Conservation (phyloP, 768 basidiomycete species). For the Chalciporus chontae region DNA sequence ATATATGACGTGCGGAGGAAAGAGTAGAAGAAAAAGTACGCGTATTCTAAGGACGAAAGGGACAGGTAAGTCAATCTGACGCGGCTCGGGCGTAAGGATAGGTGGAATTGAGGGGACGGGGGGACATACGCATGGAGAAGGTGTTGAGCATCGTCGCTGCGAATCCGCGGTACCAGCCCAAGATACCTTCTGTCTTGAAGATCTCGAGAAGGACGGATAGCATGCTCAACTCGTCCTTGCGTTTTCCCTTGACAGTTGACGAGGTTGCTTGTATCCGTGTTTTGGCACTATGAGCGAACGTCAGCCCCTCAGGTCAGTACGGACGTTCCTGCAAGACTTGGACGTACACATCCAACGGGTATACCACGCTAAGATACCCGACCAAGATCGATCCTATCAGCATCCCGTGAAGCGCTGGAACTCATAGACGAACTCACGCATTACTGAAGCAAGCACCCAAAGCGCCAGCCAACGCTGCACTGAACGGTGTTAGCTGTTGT, state of each 20-base stretch:
- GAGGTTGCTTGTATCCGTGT: slow-evolving; percentile 89
- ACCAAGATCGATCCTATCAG: neutral
- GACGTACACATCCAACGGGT: slow-evolving; percentile 90
- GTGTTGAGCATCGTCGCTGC: slow-evolving; percentile 97
- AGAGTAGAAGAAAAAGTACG: slow-evolving; percentile 99
- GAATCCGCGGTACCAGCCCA: slow-evolving; percentile 88
- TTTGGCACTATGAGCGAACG: slow-evolving; percentile 62
- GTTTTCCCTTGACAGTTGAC: slow-evolving; percentile 49
- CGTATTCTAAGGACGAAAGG: slow-evolving; percentile 70
- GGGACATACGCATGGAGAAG: slow-evolving; percentile 81
- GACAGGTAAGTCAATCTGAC: neutral
- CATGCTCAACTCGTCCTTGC: slow-evolving; percentile 52
- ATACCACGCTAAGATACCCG: slow-evolving; percentile 64
- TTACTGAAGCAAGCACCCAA: slow-evolving; percentile 91
- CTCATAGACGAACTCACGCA: slow-evolving; percentile 55
- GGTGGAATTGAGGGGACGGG: no score
- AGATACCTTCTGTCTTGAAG: slow-evolving; percentile 74
- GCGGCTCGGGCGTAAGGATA: no score
- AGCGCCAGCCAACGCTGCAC: slow-evolving; percentile 88
- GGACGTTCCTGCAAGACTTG: neutral
- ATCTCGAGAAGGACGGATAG: slow-evolving; percentile 64
- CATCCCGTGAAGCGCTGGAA: neutral
- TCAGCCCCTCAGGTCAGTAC: neutral
- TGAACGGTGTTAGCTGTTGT: slow-evolving; percentile 76
- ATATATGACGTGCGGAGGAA: slow-evolving; percentile 83